Percentiles rank a stretch among this genome's conserved stretches.
phyloP scores from a whole-genome alignment of 345 rosid genomes.

The Gossypium arboreum region DNA sequence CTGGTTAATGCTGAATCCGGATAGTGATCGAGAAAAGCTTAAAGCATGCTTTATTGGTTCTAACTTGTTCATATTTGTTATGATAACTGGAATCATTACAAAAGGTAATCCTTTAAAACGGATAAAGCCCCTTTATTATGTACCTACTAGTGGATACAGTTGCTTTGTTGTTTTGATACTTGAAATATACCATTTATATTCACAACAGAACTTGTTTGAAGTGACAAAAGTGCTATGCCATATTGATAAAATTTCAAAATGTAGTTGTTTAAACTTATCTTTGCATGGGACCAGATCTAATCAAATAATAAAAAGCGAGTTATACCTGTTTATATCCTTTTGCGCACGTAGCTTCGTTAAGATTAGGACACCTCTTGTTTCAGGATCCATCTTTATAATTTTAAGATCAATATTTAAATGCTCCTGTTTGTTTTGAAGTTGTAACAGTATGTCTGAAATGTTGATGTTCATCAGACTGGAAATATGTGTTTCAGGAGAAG shows the following conservation, averaged over 20 bases:
- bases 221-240: background rate
- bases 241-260: background rate
- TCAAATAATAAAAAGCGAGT: background rate
- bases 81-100: background rate
- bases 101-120: constrained; percentile 8
- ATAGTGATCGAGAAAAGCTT: background rate
- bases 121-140: background rate
- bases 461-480: background rate
- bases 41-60: constrained; percentile 1
- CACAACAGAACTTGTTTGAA: background rate
- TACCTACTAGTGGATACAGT: background rate
- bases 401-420: background rate
- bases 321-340: background rate
- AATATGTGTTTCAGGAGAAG: background rate
- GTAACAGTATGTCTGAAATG: background rate
- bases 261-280: constrained; percentile 6
- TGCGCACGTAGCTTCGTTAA: background rate
- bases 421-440: background rate
- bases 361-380: background rate
- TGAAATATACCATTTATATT: background rate
- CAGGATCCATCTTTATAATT: background rate
- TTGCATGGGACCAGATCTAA: constrained; percentile 9
- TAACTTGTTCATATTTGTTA: background rate
- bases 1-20: background rate
- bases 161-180: background rate